These are phyloP conservation scores for Coemansia sp. DNA, from an alignment of 192 early-diverging fungal genomes.

Conservation along the genomic window DNA sequence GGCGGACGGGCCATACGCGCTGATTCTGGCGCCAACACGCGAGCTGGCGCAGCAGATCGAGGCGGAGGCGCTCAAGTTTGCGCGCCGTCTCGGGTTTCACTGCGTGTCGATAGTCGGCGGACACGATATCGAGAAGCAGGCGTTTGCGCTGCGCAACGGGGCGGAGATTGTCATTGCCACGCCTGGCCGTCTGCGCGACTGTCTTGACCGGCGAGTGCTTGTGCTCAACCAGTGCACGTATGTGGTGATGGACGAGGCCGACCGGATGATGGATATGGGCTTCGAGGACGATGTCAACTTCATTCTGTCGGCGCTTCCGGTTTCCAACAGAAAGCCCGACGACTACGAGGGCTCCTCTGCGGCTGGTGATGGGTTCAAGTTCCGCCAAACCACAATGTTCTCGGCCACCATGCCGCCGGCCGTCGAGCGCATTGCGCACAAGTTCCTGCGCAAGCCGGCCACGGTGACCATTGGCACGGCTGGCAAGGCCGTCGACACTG, in stretches of 20 bases:
- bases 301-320: slow-evolving; percentile 92
- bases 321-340: slow-evolving; percentile 88
- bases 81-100: slow-evolving; percentile 78
- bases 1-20: slow-evolving; percentile 86
- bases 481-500: slow-evolving; percentile 94
- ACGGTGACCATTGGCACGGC: slow-evolving; percentile 96
- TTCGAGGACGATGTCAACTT: slow-evolving; percentile 95
- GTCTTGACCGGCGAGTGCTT: slow-evolving; percentile 84
- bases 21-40: slow-evolving; percentile 95
- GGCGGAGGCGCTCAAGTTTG: slow-evolving; percentile 89
- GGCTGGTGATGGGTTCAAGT: slow-evolving; percentile 44
- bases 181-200: slow-evolving; percentile 93
- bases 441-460: slow-evolving; percentile 88
- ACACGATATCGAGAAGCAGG: slow-evolving; percentile 86
- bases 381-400: slow-evolving; percentile 98
- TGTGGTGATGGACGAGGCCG: slow-evolving; percentile 99
- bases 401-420: slow-evolving; percentile 97
- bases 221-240: slow-evolving; percentile 94
- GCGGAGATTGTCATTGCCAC: slow-evolving; percentile 98
- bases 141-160: slow-evolving; percentile 85
- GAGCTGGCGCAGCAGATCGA: slow-evolving; percentile 98
- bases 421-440: slow-evolving; percentile 92
- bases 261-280: slow-evolving; percentile 94
- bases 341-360: slow-evolving; percentile 47
- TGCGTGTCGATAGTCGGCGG: slow-evolving; percentile 85